Evolutionary conservation across 768 basidiomycete genomes (phyloP), one percentile per base, ranked within the genome.

Genomic region (Amanita pallidorosea): DNA sequence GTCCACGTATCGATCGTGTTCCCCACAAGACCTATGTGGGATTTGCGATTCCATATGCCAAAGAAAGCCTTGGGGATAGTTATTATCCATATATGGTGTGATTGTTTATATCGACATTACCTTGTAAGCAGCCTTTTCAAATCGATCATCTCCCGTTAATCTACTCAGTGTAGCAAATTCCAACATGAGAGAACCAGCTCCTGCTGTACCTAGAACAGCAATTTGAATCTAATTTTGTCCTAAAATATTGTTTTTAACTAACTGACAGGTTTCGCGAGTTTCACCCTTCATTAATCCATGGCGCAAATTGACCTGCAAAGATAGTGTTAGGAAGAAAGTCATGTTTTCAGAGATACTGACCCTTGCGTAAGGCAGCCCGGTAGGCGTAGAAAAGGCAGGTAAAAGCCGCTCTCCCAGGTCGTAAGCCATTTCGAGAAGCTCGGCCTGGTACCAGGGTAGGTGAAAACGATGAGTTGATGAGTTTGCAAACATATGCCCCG

Each of bases 121-220:
- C 55, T 82, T 85, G 57, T 85, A 75, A 1, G 95, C 96, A 0
- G 78, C 90, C 57, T 82, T 83, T 67, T 98, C 96, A 60, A 92
- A 99, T 15, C 84, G 77, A 18, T 83, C 77, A 60, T 96, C 92
- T 5, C 88, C 87, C 31, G 93, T 95, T 35, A 99, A 73, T 29
- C 94, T 81, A 60, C 88, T 90, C 22, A 99, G 70, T 13, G 89
- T 86, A n/a, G 83, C 89, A 61, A 98, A 97, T 63, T 99, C 96
- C 20, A 99, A 70, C 31, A 98, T 82, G 49, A 99, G 70, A 25
- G 92, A 93, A 12, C 92, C 92, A 35, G 92, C 94, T 41, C 91
- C 95, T 33, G 94, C 91, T 31, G 89, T 82, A 65, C 90, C 90
- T 93, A 57, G 31, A 35, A 23, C 7, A 35, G 27, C 31, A 37